A percentile compares a stretch with the other conserved stretches of the same genome.
Evolutionary conservation across 2,329 filamentous ascomycete species (phyloP).

Genomic region (Colletotrichum agaves): DNA sequence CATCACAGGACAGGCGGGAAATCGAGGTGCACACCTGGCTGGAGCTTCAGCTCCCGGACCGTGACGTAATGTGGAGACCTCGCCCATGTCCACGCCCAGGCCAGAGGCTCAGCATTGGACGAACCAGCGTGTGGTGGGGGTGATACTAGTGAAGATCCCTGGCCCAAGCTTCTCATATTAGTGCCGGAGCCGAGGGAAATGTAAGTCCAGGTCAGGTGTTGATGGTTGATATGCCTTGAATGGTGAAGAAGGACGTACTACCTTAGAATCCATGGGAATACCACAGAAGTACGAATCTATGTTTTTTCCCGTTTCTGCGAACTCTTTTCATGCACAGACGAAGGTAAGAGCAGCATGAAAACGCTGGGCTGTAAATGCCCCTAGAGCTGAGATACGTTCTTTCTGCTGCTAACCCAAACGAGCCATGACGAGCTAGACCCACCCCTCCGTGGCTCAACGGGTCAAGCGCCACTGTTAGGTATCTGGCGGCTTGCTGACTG

Average conservation of each 20-base stretch:
- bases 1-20: neutral
- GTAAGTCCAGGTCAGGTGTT: neutral
- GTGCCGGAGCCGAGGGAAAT: neutral
- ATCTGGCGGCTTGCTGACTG: slow-evolving; percentile 26
- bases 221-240: no score
- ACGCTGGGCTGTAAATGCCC: no score
- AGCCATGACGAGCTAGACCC: neutral
- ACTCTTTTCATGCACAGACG: no score
- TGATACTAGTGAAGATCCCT: neutral
- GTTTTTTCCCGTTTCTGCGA: no score
- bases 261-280: no score
- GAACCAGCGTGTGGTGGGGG: slow-evolving; percentile 7
- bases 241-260: no score
- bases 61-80: slow-evolving; percentile 34
- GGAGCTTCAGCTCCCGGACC: slow-evolving; percentile 24
- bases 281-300: no score
- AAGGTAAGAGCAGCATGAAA: no score
- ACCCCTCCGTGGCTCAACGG: slow-evolving; percentile 29
- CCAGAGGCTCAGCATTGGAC: slow-evolving; percentile 32
- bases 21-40: slow-evolving; percentile 8
- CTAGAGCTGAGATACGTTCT: no score
- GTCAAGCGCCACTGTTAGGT: slow-evolving; percentile 18
- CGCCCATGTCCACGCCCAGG: slow-evolving; percentile 12
- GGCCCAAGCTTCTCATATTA: slow-evolving; percentile 25
- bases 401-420: neutral